phyloP scores from a whole-genome alignment of 2,329 filamentous ascomycete genomes.

The Trichoderma gracile region DNA sequence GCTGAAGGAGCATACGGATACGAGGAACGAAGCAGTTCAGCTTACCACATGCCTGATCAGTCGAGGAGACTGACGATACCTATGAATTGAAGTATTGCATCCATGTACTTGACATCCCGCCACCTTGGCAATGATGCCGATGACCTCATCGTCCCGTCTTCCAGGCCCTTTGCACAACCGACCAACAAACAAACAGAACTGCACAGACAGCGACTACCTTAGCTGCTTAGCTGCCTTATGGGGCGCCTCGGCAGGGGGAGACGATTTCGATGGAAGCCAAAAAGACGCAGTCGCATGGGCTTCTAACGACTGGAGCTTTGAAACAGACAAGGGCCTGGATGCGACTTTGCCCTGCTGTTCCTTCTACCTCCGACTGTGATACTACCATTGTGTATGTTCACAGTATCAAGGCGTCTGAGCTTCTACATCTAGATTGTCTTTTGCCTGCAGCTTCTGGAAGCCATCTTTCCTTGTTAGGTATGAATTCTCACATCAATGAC shows the following conservation, averaged over 20 bases:
- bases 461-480: background rate
- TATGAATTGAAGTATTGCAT: too few relatives aligned
- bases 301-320: background rate
- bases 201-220: background rate
- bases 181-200: background rate
- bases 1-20: background rate
- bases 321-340: background rate
- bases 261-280: background rate
- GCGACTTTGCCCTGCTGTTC: background rate
- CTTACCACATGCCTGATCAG: too few relatives aligned
- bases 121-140: background rate
- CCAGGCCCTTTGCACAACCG: background rate
- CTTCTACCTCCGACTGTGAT: background rate
- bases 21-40: too few relatives aligned
- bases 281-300: background rate
- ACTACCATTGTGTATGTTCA: background rate
- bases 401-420: background rate
- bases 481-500: background rate
- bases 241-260: background rate
- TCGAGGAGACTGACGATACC: too few relatives aligned
- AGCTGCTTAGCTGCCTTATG: background rate
- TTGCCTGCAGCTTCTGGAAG: background rate
- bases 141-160: constrained; percentile 1
- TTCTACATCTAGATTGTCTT: too few relatives aligned
- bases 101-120: too few relatives aligned